Percentiles rank a stretch among this genome's conserved stretches.
These are phyloP conservation scores for Helotiales sp. DNA, from an alignment of 2,329 filamentous ascomycete genomes.

Conservation along the genomic window DNA sequence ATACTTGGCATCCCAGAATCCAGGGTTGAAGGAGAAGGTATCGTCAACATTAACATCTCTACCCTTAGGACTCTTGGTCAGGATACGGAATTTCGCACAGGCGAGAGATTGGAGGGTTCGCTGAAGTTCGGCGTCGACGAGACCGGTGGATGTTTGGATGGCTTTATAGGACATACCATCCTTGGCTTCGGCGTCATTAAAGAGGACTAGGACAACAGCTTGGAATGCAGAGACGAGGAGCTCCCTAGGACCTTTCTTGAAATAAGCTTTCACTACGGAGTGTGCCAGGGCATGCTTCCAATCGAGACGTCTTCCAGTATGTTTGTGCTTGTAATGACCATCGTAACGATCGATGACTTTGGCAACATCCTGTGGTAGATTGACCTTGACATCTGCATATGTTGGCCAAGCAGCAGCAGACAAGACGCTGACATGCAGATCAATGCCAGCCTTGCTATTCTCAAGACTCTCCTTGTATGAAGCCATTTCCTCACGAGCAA, in stretches of 20 bases:
- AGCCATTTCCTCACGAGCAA: conserved; percentile 90
- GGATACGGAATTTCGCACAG: conserved; percentile 82
- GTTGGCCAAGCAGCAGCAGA: conserved; percentile 90
- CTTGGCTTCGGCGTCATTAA: conserved; percentile 68
- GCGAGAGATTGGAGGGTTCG: conserved; percentile 94
- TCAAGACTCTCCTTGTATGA: conserved; percentile 71
- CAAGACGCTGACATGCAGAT: conserved; percentile 86
- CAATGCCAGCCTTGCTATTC: conserved; percentile 56
- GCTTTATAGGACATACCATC: conserved; percentile 71
- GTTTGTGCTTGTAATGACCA: conserved; percentile 82
- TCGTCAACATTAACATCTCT: conserved; percentile 78
- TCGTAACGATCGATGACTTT: conserved; percentile 81
- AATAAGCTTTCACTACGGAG: conserved; percentile 79
- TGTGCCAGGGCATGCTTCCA: conserved; percentile 96
- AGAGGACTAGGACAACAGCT: conserved; percentile 84
- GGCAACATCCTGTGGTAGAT: conserved; percentile 73
- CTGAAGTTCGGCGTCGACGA: conserved; percentile 76
- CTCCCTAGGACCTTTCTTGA: conserved; percentile 80
- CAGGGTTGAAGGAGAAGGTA: conserved; percentile 78
- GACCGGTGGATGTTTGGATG: conserved; percentile 71
- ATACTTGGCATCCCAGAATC: conserved; percentile 78
- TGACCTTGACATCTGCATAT: conserved; percentile 73
- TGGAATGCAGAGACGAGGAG: conserved; percentile 90
- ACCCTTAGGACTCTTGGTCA: conserved; percentile 82
- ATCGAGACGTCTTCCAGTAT: conserved; percentile 79